A percentile compares a stretch with the other conserved stretches of the same genome.
These are phyloP conservation scores for Suhomyces sp. DNA, from an alignment of 805 yeast genomes.

Conservation along the genomic window DNA sequence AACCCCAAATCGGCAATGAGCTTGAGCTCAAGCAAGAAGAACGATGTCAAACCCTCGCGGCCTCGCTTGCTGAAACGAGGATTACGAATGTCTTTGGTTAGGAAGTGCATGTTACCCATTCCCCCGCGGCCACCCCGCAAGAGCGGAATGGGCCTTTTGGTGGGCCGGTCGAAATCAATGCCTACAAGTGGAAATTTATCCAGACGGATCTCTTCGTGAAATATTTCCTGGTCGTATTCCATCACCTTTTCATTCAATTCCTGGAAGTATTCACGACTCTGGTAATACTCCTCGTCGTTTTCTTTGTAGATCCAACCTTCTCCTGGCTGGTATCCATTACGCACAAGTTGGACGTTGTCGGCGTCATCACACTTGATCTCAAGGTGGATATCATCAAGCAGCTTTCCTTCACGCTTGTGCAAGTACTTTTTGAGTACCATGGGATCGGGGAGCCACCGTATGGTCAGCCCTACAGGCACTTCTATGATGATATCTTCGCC, in stretches of 20 bases:
- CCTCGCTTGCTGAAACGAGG: constrained; percentile 88
- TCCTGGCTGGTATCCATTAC: constrained; percentile 65
- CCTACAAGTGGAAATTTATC: constrained; percentile 85
- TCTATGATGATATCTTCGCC: constrained; percentile 78
- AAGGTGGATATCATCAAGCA: constrained; percentile 23
- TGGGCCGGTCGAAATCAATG: constrained; percentile 61
- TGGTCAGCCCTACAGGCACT: constrained; percentile 89
- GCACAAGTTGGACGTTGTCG: constrained; percentile 52
- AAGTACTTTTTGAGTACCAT: constrained; percentile 34
- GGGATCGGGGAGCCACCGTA: constrained; percentile 84
- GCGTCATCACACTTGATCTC: constrained; percentile 29
- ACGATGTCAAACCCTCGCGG: constrained; percentile 60
- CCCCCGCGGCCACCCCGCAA: constrained; percentile 92
- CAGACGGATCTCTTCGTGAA: constrained; percentile 52
- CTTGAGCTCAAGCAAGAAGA: constrained; percentile 79
- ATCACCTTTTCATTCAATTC: constrained; percentile 62
- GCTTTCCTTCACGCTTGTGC: constrained; percentile 12
- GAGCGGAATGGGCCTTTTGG: constrained; percentile 64
- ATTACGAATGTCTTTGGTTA: constrained; percentile 77
- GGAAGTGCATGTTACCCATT: constrained; percentile 92
- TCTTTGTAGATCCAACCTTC: constrained; percentile 90
- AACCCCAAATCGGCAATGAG: constrained; percentile 89
- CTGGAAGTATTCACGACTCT: constrained; percentile 61
- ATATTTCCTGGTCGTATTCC: constrained; percentile 58
- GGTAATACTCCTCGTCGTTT: constrained; percentile 67